Conservation (phyloP, 1,139 yeast genomes). For the Protomyces lactucae-debilis region DNA sequence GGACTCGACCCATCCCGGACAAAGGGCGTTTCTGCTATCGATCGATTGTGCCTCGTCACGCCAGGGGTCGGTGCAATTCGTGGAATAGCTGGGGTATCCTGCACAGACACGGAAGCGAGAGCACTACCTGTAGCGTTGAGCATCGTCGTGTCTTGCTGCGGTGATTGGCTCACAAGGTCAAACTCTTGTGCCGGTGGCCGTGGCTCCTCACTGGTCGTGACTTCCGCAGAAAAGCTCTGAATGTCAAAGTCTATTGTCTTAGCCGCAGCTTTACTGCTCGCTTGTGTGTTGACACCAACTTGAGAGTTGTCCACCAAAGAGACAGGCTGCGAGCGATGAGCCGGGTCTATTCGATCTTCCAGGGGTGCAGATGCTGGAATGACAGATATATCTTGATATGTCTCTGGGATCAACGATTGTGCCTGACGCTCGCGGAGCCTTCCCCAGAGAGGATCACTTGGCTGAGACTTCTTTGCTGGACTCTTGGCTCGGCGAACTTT, state of each 20-base stretch:
- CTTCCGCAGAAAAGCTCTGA: not conserved
- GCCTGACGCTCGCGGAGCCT: conserved; percentile 11
- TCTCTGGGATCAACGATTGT: not conserved
- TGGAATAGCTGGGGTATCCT: not conserved
- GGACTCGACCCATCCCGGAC: not conserved
- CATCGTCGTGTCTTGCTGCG: not conserved
- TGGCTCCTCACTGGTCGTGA: not conserved
- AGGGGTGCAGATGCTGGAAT: conserved; percentile 22
- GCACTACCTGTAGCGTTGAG: not conserved
- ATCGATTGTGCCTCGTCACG: not conserved
- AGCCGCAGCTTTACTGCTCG: not conserved
- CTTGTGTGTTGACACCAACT: not conserved
- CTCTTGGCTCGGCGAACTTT: not conserved
- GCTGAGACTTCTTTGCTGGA: not conserved
- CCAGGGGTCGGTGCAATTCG: not conserved
- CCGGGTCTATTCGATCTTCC: not conserved
- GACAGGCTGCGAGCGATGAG: not conserved
- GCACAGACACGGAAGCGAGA: not conserved
- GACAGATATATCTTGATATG: not conserved
- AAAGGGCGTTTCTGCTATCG: not conserved
- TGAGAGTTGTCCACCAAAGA: conserved; percentile 15
- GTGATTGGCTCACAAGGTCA: not conserved
- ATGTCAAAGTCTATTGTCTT: not conserved
- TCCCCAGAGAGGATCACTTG: conserved; percentile 5
- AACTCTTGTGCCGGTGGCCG: not conserved